Percentiles rank a stretch among this genome's conserved stretches.
Evolutionary conservation across 2,329 filamentous ascomycete genomes (phyloP).

Genomic region (Diaporthe sp.): DNA sequence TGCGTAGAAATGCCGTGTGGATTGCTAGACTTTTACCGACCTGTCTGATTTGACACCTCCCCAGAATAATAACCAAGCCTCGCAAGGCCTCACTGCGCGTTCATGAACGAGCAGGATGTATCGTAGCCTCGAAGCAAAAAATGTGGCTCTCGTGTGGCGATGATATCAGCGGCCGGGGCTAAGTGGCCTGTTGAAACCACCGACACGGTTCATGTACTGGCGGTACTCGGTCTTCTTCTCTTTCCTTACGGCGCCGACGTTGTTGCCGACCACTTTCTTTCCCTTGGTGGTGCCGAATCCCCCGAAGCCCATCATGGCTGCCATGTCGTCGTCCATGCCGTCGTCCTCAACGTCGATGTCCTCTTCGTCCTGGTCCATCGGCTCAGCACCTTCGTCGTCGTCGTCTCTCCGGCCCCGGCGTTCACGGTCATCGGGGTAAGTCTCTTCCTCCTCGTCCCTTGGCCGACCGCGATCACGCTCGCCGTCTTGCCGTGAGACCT

Average conservation of each 20-base stretch:
- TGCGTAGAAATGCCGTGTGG: not conserved
- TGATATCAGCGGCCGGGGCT: slow-evolving; percentile 62
- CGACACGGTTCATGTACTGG: slow-evolving; percentile 94
- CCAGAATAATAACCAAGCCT: not conserved
- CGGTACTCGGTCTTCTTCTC: slow-evolving; percentile 96
- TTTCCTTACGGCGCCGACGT: slow-evolving; percentile 85
- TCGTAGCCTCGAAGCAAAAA: not conserved
- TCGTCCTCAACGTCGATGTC: slow-evolving; percentile 74
- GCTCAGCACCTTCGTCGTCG: slow-evolving; percentile 45
- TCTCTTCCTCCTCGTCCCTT: slow-evolving; percentile 43
- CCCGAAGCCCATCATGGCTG: slow-evolving; percentile 90
- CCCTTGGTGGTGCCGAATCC: slow-evolving; percentile 89
- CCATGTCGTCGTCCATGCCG: slow-evolving; percentile 77
- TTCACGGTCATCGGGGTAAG: slow-evolving; percentile 41
- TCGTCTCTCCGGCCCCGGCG: slow-evolving; percentile 1
- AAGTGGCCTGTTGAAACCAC: slow-evolving; percentile 85
- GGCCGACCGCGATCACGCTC: slow-evolving; percentile 42
- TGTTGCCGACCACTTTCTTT: slow-evolving; percentile 90
- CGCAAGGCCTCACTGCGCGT: not conserved
- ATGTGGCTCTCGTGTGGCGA: not conserved
- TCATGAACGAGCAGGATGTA: not conserved
- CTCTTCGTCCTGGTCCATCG: slow-evolving; percentile 59
- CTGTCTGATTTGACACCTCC: not conserved
- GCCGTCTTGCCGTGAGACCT: slow-evolving; percentile 52
- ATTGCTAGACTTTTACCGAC: slow-evolving; percentile 7